A percentile compares a stretch with the other conserved stretches of the same genome.
These are phyloP conservation scores for Phytophthora chlamydospora DNA, from an alignment of 352 stramenopile species.

Conservation along the genomic window DNA sequence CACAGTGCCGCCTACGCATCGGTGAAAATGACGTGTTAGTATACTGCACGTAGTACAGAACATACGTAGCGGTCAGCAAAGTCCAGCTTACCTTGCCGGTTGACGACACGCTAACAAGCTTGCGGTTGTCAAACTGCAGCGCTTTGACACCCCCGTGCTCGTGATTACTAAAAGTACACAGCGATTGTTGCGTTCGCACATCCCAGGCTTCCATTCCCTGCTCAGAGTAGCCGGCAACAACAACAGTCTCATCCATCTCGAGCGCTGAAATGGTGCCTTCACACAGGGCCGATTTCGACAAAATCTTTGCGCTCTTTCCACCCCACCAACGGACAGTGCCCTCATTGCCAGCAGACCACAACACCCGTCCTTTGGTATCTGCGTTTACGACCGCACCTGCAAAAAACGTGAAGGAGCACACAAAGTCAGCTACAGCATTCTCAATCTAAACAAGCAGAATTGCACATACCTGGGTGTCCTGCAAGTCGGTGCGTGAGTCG, in stretches of 20 bases:
- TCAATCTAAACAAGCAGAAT: neutral
- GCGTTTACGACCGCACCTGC: conserved; percentile 82
- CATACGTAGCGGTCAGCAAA: neutral
- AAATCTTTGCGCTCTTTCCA: conserved; percentile 87
- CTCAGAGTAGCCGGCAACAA: conserved; percentile 81
- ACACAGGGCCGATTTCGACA: conserved; percentile 83
- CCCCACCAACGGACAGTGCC: conserved; percentile 89
- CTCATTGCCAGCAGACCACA: conserved; percentile 86
- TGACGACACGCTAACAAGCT: conserved; percentile 82
- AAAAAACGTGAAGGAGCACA: conserved; percentile 8
- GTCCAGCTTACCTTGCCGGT: conserved; percentile 61
- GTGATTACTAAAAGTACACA: conserved; percentile 84
- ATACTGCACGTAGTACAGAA: no score
- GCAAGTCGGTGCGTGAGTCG: conserved; percentile 83
- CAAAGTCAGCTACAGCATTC: neutral
- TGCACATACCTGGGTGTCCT: conserved; percentile 75
- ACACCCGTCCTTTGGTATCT: conserved; percentile 83
- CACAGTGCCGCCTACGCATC: conserved; percentile 70
- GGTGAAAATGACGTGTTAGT: conserved; percentile 17
- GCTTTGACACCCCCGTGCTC: conserved; percentile 74
- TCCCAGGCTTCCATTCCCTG: conserved; percentile 91
- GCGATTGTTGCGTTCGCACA: conserved; percentile 84
- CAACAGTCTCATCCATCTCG: conserved; percentile 90
- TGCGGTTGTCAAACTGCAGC: conserved; percentile 88
- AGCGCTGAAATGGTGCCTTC: conserved; percentile 76